Base-by-base conservation (phyloP, 331 rosid genomes). In the Rhamnella rubrinervis region DNA sequence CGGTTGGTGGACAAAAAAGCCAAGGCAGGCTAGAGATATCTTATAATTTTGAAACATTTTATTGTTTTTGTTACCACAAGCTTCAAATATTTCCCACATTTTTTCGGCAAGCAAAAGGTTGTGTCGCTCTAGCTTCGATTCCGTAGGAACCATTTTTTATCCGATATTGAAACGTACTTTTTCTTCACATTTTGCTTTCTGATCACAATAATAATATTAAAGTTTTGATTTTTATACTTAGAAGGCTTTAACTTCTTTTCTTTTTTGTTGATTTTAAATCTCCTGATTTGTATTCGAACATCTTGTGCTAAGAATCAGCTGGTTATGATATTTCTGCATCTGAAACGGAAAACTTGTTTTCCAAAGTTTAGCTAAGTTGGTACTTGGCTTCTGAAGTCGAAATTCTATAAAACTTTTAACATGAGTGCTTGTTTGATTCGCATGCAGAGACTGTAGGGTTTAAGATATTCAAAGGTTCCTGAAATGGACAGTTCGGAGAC, bases 401-500 rank as follows among this genome's bases (percentile, higher is more conserved):
- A n/a, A 35, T 23, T 38, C 8, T 18, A 46, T 35, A 55, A 55
- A 3, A 10, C 7, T 41, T 41, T 56, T 61, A 25, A 61, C 55
- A 13, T 20, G 65, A 39, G 18, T 66, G 55, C 11, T 51, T 74
- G 19, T 57, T 71, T 46, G 47, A 9, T 73, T 66, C 51, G 15
- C 21, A 66, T 81, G 85, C 91, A 85, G 95, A 66, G 64, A 38
- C 41, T 71, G 64, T 66, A 39, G 64, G 71, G 66, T 71, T 77
- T 63, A 51, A 53, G 76, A 74, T 68, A 64, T 77, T 47, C 10
- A 25, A 28, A 23, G 70, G 51, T 65, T 79, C 49, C 75, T 66
- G 66, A 21, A 41, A 88, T 85, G 95, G 91, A 79, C 84, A 78
- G 86, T 72, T 80, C 85, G 55, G 89, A 88, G 89, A 84, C 73